phyloP scores from a whole-genome alignment of 2,329 filamentous ascomycete genomes.

The Aureobasidium mangrovei region DNA sequence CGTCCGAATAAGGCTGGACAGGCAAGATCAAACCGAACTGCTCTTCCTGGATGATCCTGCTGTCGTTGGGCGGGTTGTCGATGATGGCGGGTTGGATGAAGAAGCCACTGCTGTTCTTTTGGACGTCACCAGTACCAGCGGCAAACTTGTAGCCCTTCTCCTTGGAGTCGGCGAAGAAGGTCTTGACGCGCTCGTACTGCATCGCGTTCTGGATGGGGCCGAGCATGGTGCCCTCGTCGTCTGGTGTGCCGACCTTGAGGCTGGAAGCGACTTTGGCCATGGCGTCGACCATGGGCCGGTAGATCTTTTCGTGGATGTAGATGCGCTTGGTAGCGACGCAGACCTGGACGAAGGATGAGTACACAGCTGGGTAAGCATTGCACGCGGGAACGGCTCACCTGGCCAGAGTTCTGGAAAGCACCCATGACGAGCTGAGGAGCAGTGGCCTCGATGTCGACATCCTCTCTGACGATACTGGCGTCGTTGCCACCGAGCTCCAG shows the following conservation, averaged over 20 bases:
- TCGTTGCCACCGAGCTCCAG: constrained; percentile 57
- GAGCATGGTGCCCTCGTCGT: constrained; percentile 38
- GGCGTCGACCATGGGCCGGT: constrained; percentile 38
- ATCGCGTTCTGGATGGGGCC: constrained; percentile 53
- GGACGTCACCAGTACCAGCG: constrained; percentile 44
- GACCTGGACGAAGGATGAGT: constrained; percentile 22
- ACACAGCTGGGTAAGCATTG: neutral
- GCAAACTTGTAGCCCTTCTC: constrained; percentile 42
- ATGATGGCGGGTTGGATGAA: constrained; percentile 39
- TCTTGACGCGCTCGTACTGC: constrained; percentile 44
- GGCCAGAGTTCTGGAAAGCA: constrained; percentile 51
- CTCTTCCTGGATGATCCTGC: constrained; percentile 38
- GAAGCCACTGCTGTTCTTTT: constrained; percentile 29
- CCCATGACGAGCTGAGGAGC: constrained; percentile 43
- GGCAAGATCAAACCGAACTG: constrained; percentile 43
- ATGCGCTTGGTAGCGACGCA: constrained; percentile 47
- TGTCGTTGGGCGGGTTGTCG: constrained; percentile 36
- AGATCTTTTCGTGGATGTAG: constrained; percentile 50
- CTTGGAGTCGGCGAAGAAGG: constrained; percentile 31
- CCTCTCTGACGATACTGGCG: constrained; percentile 49
- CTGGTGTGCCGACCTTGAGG: constrained; percentile 35
- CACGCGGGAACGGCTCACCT: constrained; percentile 27
- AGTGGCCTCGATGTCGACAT: constrained; percentile 47
- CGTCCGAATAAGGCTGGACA: constrained; percentile 36
- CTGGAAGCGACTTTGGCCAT: constrained; percentile 38